Base-by-base conservation (phyloP, 495 filamentous ascomycete species). In the Aspergillus affinis region DNA sequence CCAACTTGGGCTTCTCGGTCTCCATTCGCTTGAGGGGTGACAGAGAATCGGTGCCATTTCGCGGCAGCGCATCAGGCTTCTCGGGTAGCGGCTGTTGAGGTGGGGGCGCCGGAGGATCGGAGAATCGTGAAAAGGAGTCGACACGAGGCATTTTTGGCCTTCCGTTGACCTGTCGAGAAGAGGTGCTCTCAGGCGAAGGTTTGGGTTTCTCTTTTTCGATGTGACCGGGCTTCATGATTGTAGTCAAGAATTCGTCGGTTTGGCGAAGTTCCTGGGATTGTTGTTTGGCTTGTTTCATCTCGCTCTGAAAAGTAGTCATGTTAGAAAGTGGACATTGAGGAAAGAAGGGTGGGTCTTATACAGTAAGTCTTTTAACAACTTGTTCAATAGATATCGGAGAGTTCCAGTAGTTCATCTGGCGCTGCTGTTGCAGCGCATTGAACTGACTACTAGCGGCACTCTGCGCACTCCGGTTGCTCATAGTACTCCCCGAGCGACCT, bases 311-410 rank as follows among this genome's bases (percentile, higher is more conserved):
- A 18, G 30, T 26, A 26, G 23, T 26, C 4, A n/a, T 1, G 21
- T 20, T 20, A 49, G 18, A 6, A 48, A 18, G 44, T 72, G 57
- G 69, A 69, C n/a, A 49, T 32, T 18, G 23, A 56, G n/a, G 19
- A 21, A 19, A 1, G 21, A 8, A 17, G 5, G 0, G 58, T 29
- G 7, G 49, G 41, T 47, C 20, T 17, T 13, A 46, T 84, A 97
- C 94, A 63, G 90, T 90, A 48, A 98, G 83, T 69, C 87, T 89
- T 72, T 97, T 97, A 32, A 97, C 91, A 44, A 98, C 90, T 62
- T 96, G 90, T 65, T 98, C 94, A 54, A 95, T 92, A 10, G 92
- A 93, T 36, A 97, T 87, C 2, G 92, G 90, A 17, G 88, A 90
- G 61, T 93, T 82, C 88, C 91, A 95, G 61, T 90, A 89, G 56